Base-by-base conservation (phyloP, 1,139 yeast genomes). In the Lodderomyces elongisporus region DNA sequence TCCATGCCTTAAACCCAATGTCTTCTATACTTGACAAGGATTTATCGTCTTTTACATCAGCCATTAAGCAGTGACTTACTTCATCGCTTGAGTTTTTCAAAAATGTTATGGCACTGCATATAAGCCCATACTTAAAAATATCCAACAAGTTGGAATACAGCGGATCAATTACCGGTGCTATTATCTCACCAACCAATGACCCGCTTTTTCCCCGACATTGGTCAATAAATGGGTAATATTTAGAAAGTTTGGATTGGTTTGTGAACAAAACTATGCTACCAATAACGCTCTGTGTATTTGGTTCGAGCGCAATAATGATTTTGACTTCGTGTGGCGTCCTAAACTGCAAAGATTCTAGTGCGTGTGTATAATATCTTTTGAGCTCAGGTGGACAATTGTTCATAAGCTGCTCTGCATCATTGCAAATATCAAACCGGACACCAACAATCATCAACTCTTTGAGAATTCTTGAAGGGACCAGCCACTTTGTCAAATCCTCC, bases 361-460 rank as follows among this genome's bases (percentile, higher is more conserved):
- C 60, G 32, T 56, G 57, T 20, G 40, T 27, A 33, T 59, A 59
- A 6, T 58, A 31, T 3, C 43, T 38, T 31, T 44, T 51, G 7
- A 45, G 39, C 14, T 38, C 37, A 13, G 27, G 27, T 8, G 35
- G 29, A 14, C 42, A 40, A 14, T 28, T 34, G 12, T 56, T 56
- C 47, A 62, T 51, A 33, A 71, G 51, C 38, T 66, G 66, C 9
- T 56, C 56, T 3, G 66, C 55, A 35, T 69, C 62, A 32, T 50
- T 61, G 46, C 80, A 72, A 14, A 76, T 64, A 48, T 75, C 80
- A 53, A 75, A 76, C 39, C 77, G 57, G 18, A 74, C 75, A 2
- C 82, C 82, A 21, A 76, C 77, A 39, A 75, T 72, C 62, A 73
- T 76, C 41, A 77, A 60, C 44, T 77, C 80, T 35, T 74, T 56